These are phyloP conservation scores for Euphorbia lathyris DNA, from an alignment of 345 rosid genomes.

Conservation along the genomic window DNA sequence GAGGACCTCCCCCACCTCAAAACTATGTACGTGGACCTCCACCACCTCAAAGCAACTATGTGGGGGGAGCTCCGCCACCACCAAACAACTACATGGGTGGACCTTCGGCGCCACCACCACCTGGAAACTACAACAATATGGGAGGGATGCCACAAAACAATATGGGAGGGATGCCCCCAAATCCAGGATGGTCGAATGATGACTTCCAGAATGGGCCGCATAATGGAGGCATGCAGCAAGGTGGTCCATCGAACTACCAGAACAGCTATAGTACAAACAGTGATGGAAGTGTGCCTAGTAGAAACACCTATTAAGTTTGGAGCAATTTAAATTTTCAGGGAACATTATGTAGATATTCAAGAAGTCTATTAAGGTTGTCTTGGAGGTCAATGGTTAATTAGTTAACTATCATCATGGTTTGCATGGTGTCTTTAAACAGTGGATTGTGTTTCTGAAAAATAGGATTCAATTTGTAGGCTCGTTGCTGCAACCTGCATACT, in stretches of 20 bases:
- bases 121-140: slow-evolving; percentile 15
- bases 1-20: slow-evolving; percentile 21
- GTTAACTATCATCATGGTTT: neutral
- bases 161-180: slow-evolving; percentile 17
- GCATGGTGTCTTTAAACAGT: neutral
- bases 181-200: slow-evolving; percentile 18
- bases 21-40: slow-evolving; percentile 8
- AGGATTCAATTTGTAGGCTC: neutral
- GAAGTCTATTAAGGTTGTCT: neutral
- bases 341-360: slow-evolving; percentile 30
- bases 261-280: slow-evolving; percentile 28
- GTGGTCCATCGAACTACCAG: slow-evolving; percentile 22
- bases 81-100: slow-evolving; percentile 1
- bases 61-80: slow-evolving; percentile 24
- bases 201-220: slow-evolving; percentile 14
- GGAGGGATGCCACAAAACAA: slow-evolving; percentile 24
- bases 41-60: slow-evolving; percentile 25
- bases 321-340: neutral
- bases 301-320: slow-evolving; percentile 10
- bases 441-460: neutral
- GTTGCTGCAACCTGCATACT: neutral
- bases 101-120: neutral
- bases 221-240: slow-evolving; percentile 22
- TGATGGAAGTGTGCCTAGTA: slow-evolving; percentile 20
- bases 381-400: neutral